These are phyloP conservation scores for Calonectria pauciramosa DNA, from an alignment of 2,329 filamentous ascomycete species.

Conservation along the genomic window DNA sequence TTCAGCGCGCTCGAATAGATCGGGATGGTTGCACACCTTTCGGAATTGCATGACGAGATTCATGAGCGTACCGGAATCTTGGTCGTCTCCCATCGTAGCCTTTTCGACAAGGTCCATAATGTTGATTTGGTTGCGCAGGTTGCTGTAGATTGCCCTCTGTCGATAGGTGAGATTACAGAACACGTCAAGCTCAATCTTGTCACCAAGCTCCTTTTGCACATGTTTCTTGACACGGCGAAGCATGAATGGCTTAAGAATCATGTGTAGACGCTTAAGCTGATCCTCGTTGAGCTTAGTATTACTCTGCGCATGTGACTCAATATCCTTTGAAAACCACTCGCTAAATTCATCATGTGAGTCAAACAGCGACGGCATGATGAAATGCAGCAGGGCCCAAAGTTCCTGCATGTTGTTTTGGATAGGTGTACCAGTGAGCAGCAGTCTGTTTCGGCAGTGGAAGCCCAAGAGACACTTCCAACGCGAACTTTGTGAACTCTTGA, in stretches of 20 bases:
- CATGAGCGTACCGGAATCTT: conserved; percentile 96
- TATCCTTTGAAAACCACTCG: conserved; percentile 95
- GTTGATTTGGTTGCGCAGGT: conserved; percentile 95
- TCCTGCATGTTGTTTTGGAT: conserved; percentile 99
- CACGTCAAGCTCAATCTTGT: conserved; percentile 97
- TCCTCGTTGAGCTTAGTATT: conserved; percentile 99
- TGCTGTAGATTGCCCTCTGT: conserved; percentile 93
- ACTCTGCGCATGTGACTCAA: conserved; percentile 97
- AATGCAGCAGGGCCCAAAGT: conserved; percentile 96
- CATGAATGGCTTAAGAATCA: conserved; percentile 99
- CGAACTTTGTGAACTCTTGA: conserved; percentile 97
- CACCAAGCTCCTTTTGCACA: conserved; percentile 97
- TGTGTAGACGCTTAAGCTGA: conserved; percentile 94
- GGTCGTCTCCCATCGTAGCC: conserved; percentile 92
- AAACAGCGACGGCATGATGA: conserved; percentile 99
- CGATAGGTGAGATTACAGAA: conserved; percentile 98
- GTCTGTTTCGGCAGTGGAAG: conserved; percentile 95
- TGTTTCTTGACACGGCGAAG: conserved; percentile 99
- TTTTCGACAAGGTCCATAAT: conserved; percentile 99
- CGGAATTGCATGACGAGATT: conserved; percentile 99
- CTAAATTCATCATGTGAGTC: conserved; percentile 94
- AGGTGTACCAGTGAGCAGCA: conserved; percentile 94
- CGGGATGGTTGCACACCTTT: conserved; percentile 98
- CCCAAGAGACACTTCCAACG: conserved; percentile 96
- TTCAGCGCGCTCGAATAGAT: conserved; percentile 95